A percentile compares a stretch with the other conserved stretches of the same genome.
These are phyloP conservation scores for Crithidia acanthocephali DNA, from an alignment of 208 protist species.

Conservation along the genomic window DNA sequence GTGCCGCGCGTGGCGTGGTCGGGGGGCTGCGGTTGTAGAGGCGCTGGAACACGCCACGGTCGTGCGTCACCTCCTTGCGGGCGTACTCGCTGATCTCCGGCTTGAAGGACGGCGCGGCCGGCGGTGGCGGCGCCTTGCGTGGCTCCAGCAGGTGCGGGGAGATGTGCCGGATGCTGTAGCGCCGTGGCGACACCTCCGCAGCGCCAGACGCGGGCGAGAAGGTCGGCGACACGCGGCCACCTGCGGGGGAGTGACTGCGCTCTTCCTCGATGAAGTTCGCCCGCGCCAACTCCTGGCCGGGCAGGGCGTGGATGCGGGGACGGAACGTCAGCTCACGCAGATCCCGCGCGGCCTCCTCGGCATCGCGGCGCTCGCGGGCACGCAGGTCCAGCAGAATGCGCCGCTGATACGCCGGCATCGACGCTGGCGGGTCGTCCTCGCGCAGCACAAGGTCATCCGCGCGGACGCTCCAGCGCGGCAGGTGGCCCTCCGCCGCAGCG, in stretches of 20 bases:
- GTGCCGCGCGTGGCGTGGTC: conserved; percentile 5
- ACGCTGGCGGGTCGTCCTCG: conserved; percentile 30
- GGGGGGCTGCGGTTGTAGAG: conserved; percentile 30
- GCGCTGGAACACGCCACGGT: conserved; percentile 33
- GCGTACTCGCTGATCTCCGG: conserved; percentile 34
- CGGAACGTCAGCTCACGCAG: conserved; percentile 64
- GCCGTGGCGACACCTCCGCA: conserved; percentile 20
- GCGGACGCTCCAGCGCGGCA: conserved; percentile 6
- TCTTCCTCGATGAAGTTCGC: conserved; percentile 14
- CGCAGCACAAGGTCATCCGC: conserved; percentile 4
- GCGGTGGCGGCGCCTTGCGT: conserved; percentile 13
- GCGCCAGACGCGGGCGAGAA: conserved; percentile 17
- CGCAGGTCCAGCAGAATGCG: conserved; percentile 72
- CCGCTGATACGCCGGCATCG: conserved; percentile 63
- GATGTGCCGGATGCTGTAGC: conserved; percentile 22
- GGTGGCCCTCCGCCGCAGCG: neutral
- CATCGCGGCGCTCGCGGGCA: conserved; percentile 55
- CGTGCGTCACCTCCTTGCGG: conserved; percentile 19
- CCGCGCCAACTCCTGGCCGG: conserved; percentile 8
- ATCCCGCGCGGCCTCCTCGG: conserved; percentile 46
- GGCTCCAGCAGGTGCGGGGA: conserved; percentile 27
- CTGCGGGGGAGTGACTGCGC: conserved; percentile 26
- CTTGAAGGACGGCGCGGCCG: conserved; percentile 24
- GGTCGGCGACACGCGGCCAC: conserved; percentile 3
- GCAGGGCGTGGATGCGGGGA: conserved; percentile 37